These are phyloP conservation scores for Noccaea bulbosa DNA, from an alignment of 345 rosid genomes.

Conservation along the genomic window DNA sequence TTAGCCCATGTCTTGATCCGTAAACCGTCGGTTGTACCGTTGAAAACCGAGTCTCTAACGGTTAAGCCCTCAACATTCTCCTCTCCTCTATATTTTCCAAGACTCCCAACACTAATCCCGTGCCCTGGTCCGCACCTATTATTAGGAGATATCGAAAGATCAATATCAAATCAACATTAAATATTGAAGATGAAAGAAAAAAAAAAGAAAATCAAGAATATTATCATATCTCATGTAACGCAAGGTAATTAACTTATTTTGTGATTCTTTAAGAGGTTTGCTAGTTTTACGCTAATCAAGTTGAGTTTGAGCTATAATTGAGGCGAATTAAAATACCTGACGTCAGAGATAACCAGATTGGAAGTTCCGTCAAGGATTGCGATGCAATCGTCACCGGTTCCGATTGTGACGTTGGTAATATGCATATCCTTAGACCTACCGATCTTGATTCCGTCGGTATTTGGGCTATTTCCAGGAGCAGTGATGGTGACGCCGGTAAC, in stretches of 20 bases:
- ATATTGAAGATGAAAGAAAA: background rate
- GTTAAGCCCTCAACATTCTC: slow-evolving; percentile 29
- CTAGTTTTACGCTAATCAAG: background rate
- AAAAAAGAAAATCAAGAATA: background rate
- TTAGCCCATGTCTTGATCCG: slow-evolving; percentile 45
- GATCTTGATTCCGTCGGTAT: slow-evolving; percentile 48
- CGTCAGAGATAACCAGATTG: slow-evolving; percentile 32
- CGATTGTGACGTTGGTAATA: slow-evolving; percentile 25
- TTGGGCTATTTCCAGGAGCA: slow-evolving; percentile 46
- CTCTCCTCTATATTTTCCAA: slow-evolving; percentile 26
- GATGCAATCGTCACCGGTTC: slow-evolving; percentile 46
- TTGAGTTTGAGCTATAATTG: background rate
- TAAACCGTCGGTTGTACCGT: slow-evolving; percentile 41
- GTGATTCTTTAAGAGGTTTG: background rate
- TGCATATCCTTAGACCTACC: slow-evolving; percentile 38
- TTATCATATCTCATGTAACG: background rate
- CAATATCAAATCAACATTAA: background rate
- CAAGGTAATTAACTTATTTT: background rate
- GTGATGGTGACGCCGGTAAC: slow-evolving; percentile 25
- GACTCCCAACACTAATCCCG: slow-evolving; percentile 47
- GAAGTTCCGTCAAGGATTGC: slow-evolving; percentile 44
- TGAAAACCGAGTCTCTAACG: slow-evolving; percentile 34
- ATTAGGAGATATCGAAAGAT: background rate
- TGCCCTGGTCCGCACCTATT: slow-evolving; percentile 48
- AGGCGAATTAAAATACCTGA: slow-evolving; percentile 30